Evolutionary conservation across 352 stramenopile species (phyloP).

Genomic region (Phytophthora niederhauseri): DNA sequence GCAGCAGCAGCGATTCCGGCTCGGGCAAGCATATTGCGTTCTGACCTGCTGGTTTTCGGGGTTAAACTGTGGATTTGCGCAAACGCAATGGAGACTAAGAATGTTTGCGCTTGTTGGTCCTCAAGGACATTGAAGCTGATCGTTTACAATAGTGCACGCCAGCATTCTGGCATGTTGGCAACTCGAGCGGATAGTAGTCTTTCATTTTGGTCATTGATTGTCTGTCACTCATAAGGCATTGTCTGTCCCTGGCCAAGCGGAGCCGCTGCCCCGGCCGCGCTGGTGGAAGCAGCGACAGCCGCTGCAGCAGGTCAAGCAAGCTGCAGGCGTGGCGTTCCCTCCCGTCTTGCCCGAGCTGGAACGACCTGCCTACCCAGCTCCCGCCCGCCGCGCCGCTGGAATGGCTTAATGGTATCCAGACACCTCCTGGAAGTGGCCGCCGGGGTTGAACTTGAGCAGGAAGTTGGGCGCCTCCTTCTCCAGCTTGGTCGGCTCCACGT

Average conservation of each 20-base stretch:
- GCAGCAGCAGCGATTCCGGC: conserved; percentile 3
- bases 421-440: conserved; percentile 95
- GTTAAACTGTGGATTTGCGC: conserved; percentile 19
- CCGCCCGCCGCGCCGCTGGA: conserved; percentile 5
- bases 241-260: conserved; percentile 22
- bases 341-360: conserved; percentile 20
- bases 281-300: conserved; percentile 18
- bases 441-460: conserved; percentile 94
- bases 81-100: conserved; percentile 10
- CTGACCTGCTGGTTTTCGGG: background rate
- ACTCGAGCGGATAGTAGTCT: conserved; percentile 22
- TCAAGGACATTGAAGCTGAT: conserved; percentile 10
- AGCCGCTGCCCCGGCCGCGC: background rate
- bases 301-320: conserved; percentile 9
- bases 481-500: conserved; percentile 91
- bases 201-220: conserved; percentile 39
- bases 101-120: conserved; percentile 6
- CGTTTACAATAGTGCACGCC: background rate
- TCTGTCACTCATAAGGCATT: conserved; percentile 45
- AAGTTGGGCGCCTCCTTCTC: conserved; percentile 97
- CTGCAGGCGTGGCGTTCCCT: conserved; percentile 19
- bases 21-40: conserved; percentile 29
- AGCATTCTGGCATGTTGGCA: background rate
- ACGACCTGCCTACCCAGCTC: conserved; percentile 1
- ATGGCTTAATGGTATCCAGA: conserved; percentile 83